Evolutionary conservation across 2,329 filamentous ascomycete species (phyloP).

Genomic region (Fusarium ambrosium): DNA sequence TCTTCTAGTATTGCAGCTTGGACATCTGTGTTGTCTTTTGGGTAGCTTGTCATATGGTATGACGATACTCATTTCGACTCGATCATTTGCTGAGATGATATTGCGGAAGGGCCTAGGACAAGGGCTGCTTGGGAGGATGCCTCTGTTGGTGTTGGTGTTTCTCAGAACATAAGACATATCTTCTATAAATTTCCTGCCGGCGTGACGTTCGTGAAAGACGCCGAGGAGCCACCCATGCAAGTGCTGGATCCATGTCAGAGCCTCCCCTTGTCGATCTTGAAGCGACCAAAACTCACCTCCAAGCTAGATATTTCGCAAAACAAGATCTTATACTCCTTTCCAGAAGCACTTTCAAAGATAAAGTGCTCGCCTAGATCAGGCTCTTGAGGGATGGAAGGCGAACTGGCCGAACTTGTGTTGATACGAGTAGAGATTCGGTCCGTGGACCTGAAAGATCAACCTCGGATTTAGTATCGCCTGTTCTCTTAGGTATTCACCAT

Average conservation of each 20-base stretch:
- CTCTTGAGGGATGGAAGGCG: neutral
- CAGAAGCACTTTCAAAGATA: neutral
- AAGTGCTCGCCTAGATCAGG: neutral
- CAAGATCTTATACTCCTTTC: neutral
- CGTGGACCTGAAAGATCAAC: neutral
- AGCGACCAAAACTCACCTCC: neutral
- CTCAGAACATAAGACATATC: neutral
- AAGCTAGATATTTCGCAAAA: neutral
- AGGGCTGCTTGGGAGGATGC: neutral
- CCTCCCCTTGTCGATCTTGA: neutral
- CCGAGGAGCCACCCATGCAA: neutral
- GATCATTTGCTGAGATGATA: neutral
- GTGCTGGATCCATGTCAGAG: neutral
- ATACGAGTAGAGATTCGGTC: neutral
- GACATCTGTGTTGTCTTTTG: neutral
- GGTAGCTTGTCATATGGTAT: neutral
- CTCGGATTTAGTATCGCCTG: neutral
- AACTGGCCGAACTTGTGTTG: neutral
- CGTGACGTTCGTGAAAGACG: neutral
- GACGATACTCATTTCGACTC: neutral
- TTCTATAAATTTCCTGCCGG: neutral
- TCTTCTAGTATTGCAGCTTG: neutral
- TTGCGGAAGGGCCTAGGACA: neutral
- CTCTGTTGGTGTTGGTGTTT: neutral
- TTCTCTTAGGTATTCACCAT: neutral